Evolutionary conservation across 345 rosid species (phyloP).

Genomic region (Acer yangbiense): DNA sequence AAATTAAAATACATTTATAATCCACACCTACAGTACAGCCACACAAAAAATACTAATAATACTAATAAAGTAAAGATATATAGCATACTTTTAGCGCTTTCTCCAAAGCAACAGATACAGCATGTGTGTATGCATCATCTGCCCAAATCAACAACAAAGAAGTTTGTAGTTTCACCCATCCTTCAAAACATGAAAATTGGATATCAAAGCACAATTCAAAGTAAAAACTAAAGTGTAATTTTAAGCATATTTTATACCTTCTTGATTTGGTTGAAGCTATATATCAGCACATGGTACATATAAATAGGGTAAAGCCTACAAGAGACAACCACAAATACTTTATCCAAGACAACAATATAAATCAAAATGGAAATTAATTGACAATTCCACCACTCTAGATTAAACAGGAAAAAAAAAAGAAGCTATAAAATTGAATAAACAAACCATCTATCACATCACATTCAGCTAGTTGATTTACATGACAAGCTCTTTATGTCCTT

Average conservation of each 20-base stretch:
- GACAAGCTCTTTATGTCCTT: no score
- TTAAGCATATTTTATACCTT: slow-evolving; percentile 44
- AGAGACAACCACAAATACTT: no score
- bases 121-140: slow-evolving; percentile 54
- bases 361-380: no score
- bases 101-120: slow-evolving; percentile 67
- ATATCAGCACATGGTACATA: slow-evolving; percentile 76
- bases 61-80: slow-evolving; percentile 15
- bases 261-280: slow-evolving; percentile 35
- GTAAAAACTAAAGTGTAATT: not conserved
- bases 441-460: not conserved
- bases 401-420: no score
- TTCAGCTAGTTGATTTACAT: not conserved
- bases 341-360: no score
- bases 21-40: slow-evolving; percentile 12
- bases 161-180: not conserved
- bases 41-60: not conserved
- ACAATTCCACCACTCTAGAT: no score
- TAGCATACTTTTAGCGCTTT: slow-evolving; percentile 75
- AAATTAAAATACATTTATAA: slow-evolving; percentile 20
- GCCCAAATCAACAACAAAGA: slow-evolving; percentile 27
- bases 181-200: not conserved
- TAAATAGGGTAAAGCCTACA: slow-evolving; percentile 49
- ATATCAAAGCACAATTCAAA: not conserved
- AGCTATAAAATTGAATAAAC: no score